Evolutionary conservation across 2,329 filamentous ascomycete genomes (phyloP).

Genomic region (Aspergillus udagawae): DNA sequence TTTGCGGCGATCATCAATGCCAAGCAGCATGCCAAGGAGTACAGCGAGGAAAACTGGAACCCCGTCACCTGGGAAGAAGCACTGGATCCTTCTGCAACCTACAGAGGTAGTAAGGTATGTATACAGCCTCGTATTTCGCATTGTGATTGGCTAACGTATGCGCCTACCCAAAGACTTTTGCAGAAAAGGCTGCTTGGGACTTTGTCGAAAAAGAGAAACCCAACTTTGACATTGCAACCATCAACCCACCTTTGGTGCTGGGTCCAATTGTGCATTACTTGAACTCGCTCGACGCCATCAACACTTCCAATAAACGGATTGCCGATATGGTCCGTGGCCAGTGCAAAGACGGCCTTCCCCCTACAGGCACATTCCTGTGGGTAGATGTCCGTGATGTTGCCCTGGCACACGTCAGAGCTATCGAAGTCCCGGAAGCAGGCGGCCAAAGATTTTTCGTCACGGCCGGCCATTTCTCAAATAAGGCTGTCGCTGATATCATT

Average conservation of each 20-base stretch:
- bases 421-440: conserved; percentile 44
- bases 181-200: conserved; percentile 64
- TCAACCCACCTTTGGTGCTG: conserved; percentile 61
- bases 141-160: background rate
- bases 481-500: conserved; percentile 39
- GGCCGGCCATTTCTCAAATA: conserved; percentile 41
- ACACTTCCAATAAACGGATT: conserved; percentile 69
- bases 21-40: conserved; percentile 30
- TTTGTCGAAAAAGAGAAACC: conserved; percentile 56
- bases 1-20: conserved; percentile 62
- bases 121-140: background rate
- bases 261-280: conserved; percentile 64
- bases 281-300: conserved; percentile 59
- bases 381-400: conserved; percentile 51
- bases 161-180: conserved; percentile 46
- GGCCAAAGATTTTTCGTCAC: conserved; percentile 45
- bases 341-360: conserved; percentile 53
- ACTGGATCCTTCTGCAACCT: conserved; percentile 33
- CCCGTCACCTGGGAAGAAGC: conserved; percentile 42
- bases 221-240: conserved; percentile 57
- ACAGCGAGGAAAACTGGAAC: conserved; percentile 42
- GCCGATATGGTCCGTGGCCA: conserved; percentile 61
- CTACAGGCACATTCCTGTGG: conserved; percentile 58
- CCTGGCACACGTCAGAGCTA: conserved; percentile 45
- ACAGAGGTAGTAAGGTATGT: conserved; percentile 52